Evolutionary conservation across 495 filamentous ascomycete species (phyloP).

Genomic region (Hypoxylon lenormandii): DNA sequence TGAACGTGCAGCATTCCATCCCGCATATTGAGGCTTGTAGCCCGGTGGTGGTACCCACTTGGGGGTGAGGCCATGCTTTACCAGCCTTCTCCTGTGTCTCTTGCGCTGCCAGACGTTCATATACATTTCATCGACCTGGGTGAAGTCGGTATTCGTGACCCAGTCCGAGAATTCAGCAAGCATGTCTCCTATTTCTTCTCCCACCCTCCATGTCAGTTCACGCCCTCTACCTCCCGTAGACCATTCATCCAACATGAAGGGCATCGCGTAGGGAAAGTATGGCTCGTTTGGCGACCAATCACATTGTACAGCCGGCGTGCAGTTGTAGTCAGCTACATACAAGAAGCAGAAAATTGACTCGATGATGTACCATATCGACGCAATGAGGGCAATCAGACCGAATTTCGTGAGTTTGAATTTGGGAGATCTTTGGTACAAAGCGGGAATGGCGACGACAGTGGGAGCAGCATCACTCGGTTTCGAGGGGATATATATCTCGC

Average conservation of each 20-base stretch:
- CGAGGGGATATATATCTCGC: slow-evolving; percentile 14
- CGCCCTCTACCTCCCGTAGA: slow-evolving; percentile 59
- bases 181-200: slow-evolving; percentile 56
- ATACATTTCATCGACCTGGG: slow-evolving; percentile 49
- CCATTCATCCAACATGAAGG: slow-evolving; percentile 69
- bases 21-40: slow-evolving; percentile 50
- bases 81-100: slow-evolving; percentile 56
- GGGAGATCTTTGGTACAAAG: slow-evolving; percentile 64
- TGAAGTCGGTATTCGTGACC: slow-evolving; percentile 55
- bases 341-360: slow-evolving; percentile 71
- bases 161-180: slow-evolving; percentile 58
- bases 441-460: slow-evolving; percentile 68
- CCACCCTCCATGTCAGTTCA: slow-evolving; percentile 37
- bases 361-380: slow-evolving; percentile 66
- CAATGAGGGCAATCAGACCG: slow-evolving; percentile 63
- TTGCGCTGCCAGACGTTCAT: slow-evolving; percentile 52
- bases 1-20: slow-evolving; percentile 52
- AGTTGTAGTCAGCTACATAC: slow-evolving; percentile 68
- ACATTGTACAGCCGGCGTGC: slow-evolving; percentile 57
- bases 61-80: slow-evolving; percentile 53
- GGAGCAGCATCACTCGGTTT: slow-evolving; percentile 48
- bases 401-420: slow-evolving; percentile 68
- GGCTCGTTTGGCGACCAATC: slow-evolving; percentile 65
- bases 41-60: slow-evolving; percentile 50
- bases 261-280: slow-evolving; percentile 65